These are phyloP conservation scores for Linderina pennispora DNA, from an alignment of 192 early-diverging fungal genomes.

Conservation along the genomic window DNA sequence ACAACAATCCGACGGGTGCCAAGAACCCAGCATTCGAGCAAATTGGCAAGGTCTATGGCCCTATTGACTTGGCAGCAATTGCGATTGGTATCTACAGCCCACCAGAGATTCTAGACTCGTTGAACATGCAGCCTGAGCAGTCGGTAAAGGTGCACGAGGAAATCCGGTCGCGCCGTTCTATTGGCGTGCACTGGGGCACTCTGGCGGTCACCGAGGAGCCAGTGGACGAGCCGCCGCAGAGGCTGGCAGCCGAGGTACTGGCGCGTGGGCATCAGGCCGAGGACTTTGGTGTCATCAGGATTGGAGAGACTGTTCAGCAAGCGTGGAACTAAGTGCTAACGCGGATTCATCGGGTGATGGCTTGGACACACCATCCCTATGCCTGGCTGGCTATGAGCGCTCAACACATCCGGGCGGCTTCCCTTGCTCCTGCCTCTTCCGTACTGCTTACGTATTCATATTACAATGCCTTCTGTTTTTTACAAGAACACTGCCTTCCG, in stretches of 20 bases:
- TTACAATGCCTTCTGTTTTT: too few relatives aligned
- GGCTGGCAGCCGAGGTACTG: conserved; percentile 52
- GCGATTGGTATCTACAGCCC: conserved; percentile 84
- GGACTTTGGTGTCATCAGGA: conserved; percentile 41
- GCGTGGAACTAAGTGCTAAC: too few relatives aligned
- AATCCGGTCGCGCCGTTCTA: conserved; percentile 53
- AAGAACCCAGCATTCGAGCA: conserved; percentile 79
- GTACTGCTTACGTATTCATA: too few relatives aligned
- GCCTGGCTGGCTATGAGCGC: too few relatives aligned
- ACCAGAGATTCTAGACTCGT: conserved; percentile 54
- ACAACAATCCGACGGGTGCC: conserved; percentile 49
- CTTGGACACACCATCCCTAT: too few relatives aligned
- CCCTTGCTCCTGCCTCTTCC: too few relatives aligned
- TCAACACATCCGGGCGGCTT: too few relatives aligned
- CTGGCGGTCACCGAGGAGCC: conserved; percentile 69
- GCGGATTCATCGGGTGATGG: too few relatives aligned
- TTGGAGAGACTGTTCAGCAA: conserved; percentile 56
- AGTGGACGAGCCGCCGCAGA: conserved; percentile 59
- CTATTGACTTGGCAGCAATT: conserved; percentile 68
- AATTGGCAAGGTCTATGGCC: conserved; percentile 68
- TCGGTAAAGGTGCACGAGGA: conserved; percentile 76
- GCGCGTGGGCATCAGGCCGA: conserved; percentile 43
- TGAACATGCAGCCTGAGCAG: conserved; percentile 77
- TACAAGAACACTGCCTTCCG: too few relatives aligned
- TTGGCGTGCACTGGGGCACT: conserved; percentile 86